Base-by-base conservation (phyloP, 352 stramenopile genomes). In the Discostella stelligera region DNA sequence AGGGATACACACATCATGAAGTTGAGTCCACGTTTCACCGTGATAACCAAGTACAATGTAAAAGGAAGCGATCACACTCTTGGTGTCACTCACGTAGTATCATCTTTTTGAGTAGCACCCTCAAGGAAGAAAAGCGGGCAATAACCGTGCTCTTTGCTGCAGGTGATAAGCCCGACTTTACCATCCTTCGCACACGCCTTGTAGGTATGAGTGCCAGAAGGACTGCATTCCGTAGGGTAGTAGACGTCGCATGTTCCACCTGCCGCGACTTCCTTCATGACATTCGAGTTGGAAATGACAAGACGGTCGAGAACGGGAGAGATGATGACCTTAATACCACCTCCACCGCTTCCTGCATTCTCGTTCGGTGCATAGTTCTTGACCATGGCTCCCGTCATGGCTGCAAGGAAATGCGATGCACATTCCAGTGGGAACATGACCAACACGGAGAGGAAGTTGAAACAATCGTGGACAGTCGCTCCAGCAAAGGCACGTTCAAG, bases 381-480 rank as follows among this genome's bases (percentile, higher is more conserved):
- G 14, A 80, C 41, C 75, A 87, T 88, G 25, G 79, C 79, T 18
- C 70, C 53, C 2, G 88, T 93, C 5, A 93, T 53, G 14, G 69
- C n/a, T 41, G 82, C 77, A 4, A 93, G 61, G 69, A 89, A 89
- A 23, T 67, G 48, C n/a, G 78, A 84, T 48, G 79, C 64, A 60
- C 82, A 64, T 70, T 93, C 88, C 32, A 93, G 11, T 16, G 88
- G 88, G 44, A 93, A 83, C 9, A 92, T 70, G 21, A 94, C 63
- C 4, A 77, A 82, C 0, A 93, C 90, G 83, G 94, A 64, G 73
- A 95, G 88, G 32, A 96, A 92, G 86, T 97, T 97, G 88, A 97
- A 97, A 82, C 91, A 81, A 76, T 94, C 89, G 62, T 94, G 90
- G 25, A 94, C 88, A 21, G 89, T 93, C 41, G 89, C 89, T 59